phyloP scores from a whole-genome alignment of 345 rosid genomes.

The Lepidium sativum region DNA sequence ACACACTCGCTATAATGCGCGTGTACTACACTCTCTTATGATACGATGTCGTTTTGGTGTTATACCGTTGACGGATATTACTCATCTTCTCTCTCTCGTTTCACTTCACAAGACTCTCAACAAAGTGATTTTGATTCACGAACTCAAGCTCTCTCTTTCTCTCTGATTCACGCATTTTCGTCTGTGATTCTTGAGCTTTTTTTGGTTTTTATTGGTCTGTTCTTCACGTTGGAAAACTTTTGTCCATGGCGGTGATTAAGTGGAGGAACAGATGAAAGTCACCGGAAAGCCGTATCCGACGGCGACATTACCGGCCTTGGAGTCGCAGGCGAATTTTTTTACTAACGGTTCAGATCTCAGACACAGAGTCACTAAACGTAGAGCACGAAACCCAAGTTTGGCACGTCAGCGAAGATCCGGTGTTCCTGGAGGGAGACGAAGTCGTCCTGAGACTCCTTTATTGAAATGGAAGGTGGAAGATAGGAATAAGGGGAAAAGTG shows the following conservation, averaged over 20 bases:
- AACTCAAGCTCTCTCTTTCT: slow-evolving; percentile 1
- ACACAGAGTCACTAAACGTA: slow-evolving; percentile 36
- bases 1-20: neutral
- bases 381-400: slow-evolving; percentile 40
- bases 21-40: neutral
- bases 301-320: slow-evolving; percentile 33
- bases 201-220: neutral
- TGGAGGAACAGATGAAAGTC: slow-evolving; percentile 49
- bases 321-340: slow-evolving; percentile 16
- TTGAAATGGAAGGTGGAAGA: slow-evolving; percentile 75
- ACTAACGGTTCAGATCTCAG: slow-evolving; percentile 51
- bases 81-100: slow-evolving; percentile 11
- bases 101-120: slow-evolving; percentile 22
- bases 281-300: slow-evolving; percentile 46
- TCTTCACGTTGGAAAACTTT: slow-evolving; percentile 8
- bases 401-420: slow-evolving; percentile 45
- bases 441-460: slow-evolving; percentile 77
- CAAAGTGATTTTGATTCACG: slow-evolving; percentile 21
- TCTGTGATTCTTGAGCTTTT: slow-evolving; percentile 14
- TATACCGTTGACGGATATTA: slow-evolving; percentile 16
- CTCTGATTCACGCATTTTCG: slow-evolving; percentile 11
- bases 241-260: slow-evolving; percentile 16
- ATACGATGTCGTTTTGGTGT: slow-evolving; percentile 2
- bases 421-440: slow-evolving; percentile 39
- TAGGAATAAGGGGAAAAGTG: slow-evolving; percentile 23